Conservation (phyloP, 139 green algal genomes). For the Trebouxia sp. region DNA sequence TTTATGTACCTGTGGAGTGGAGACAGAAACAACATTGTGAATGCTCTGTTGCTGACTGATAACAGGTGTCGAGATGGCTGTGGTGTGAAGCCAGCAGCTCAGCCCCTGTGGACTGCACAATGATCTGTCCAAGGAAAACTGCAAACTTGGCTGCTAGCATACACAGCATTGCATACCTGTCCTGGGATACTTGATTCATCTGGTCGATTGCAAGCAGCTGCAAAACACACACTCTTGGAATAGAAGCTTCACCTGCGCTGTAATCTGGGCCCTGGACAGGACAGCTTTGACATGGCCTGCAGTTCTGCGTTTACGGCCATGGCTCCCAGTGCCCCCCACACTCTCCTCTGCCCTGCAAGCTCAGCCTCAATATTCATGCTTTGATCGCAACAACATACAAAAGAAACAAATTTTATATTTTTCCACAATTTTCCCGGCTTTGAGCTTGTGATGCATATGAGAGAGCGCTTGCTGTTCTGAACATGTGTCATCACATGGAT, state of each 20-base stretch:
- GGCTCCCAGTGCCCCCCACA: slow-evolving; percentile 50
- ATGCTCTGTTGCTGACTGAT: too few relatives aligned
- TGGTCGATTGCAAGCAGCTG: neutral
- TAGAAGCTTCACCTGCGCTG: slow-evolving; percentile 24
- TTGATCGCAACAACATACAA: neutral
- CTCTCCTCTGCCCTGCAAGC: slow-evolving; percentile 43
- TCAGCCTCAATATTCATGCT: neutral
- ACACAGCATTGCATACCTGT: neutral
- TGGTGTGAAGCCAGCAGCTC: too few relatives aligned
- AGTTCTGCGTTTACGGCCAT: slow-evolving; percentile 47
- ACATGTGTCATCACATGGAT: too few relatives aligned
- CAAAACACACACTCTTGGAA: neutral
- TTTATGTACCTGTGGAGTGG: too few relatives aligned
- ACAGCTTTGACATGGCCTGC: slow-evolving; percentile 48
- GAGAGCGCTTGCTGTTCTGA: too few relatives aligned
- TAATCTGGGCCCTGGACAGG: slow-evolving; percentile 41
- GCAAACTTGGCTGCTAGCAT: too few relatives aligned
- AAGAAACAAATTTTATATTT: neutral
- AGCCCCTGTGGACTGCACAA: too few relatives aligned
- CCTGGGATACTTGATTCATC: neutral
- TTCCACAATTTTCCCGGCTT: neutral
- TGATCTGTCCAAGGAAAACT: too few relatives aligned
- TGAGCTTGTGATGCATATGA: too few relatives aligned
- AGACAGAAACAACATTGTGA: too few relatives aligned
- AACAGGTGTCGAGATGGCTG: too few relatives aligned